These are phyloP conservation scores for Lasiodiplodia gonubiensis DNA, from an alignment of 2,329 filamentous ascomycete species.

Conservation along the genomic window DNA sequence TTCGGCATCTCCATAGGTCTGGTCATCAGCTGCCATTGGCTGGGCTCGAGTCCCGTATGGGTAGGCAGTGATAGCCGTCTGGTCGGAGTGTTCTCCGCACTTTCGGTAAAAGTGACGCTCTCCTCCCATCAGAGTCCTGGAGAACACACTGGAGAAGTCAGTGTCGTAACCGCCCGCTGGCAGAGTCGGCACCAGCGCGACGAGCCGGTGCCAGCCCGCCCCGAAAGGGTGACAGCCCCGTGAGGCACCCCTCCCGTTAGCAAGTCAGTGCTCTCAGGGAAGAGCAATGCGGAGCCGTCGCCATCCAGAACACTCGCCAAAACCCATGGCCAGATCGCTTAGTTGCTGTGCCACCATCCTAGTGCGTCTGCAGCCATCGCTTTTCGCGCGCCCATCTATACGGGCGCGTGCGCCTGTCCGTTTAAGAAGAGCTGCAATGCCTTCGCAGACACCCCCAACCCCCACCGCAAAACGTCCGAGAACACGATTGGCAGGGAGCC, in stretches of 20 bases:
- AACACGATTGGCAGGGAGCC: background rate
- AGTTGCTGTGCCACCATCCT: background rate
- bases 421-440: conserved; percentile 1
- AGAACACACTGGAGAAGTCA: too few species aligned
- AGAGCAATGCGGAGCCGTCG: background rate
- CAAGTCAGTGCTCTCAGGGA: background rate
- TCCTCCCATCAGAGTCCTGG: too few species aligned
- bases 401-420: too few species aligned
- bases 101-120: too few species aligned
- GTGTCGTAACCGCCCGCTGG: too few species aligned
- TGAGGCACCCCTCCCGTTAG: background rate
- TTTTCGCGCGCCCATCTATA: background rate
- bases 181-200: too few species aligned
- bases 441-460: too few species aligned
- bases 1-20: background rate
- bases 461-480: too few species aligned
- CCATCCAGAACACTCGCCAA: background rate
- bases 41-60: background rate
- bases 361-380: conserved; percentile 2
- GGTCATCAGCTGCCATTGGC: background rate
- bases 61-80: background rate
- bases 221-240: too few species aligned
- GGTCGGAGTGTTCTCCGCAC: too few species aligned
- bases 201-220: too few species aligned
- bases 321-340: background rate